A percentile compares a stretch with the other conserved stretches of the same genome.
Evolutionary conservation across 108 stramenopile species (phyloP).

Genomic region (Schizochytrium sp.): DNA sequence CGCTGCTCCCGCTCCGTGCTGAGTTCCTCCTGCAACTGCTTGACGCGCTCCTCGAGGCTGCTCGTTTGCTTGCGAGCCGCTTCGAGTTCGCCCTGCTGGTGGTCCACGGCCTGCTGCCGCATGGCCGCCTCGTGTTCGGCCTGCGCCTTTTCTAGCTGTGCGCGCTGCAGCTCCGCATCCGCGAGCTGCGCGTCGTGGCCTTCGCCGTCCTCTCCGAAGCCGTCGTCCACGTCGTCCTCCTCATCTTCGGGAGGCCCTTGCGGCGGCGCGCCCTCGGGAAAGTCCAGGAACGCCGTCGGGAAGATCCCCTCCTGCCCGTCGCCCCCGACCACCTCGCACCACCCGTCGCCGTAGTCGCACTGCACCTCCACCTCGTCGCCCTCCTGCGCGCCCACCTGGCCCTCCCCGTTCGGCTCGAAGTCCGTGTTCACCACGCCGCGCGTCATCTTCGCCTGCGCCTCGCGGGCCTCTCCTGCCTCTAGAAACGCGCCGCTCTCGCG

Average conservation of each 20-base stretch:
- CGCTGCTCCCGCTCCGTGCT: neutral
- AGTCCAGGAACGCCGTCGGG: conserved; percentile 10
- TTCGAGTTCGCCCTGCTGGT: neutral
- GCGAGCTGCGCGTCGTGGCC: neutral
- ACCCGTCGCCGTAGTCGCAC: conserved; percentile 9
- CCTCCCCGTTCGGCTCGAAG: neutral
- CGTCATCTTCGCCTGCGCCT: neutral
- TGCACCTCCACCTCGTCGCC: conserved; percentile 4
- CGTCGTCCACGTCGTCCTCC: neutral
- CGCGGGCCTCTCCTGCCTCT: too few species aligned
- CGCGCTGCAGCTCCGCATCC: neutral
- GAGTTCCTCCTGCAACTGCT: neutral
- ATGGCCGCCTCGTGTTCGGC: neutral
- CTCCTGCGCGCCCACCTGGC: neutral
- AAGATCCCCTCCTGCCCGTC: neutral
- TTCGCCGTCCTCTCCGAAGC: neutral
- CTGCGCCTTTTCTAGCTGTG: neutral
- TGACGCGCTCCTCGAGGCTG: neutral
- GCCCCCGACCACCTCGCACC: neutral
- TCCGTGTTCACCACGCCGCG: conserved; percentile 11
- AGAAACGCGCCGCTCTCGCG: too few species aligned
- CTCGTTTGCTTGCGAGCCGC: neutral
- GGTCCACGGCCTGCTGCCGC: neutral
- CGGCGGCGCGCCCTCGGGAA: conserved; percentile 5
- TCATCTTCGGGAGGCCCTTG: neutral